Evolutionary conservation across 139 green algal species (phyloP).

Genomic region (Chlamydomonas sphaeroides): DNA sequence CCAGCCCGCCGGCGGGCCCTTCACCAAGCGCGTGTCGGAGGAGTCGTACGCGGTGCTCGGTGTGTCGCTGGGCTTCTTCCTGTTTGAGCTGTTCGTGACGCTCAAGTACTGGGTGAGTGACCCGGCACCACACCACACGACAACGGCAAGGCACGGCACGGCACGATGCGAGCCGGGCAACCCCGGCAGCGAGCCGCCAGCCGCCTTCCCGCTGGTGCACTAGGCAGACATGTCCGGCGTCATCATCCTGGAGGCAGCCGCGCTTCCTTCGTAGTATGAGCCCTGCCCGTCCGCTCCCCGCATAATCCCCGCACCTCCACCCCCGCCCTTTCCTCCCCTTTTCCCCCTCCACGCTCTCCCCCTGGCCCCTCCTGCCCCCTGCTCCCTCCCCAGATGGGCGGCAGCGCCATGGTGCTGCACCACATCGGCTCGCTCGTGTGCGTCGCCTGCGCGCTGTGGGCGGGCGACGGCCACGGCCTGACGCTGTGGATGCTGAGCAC

Average conservation of each 20-base stretch:
- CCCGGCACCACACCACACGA: too few relatives aligned
- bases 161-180: too few relatives aligned
- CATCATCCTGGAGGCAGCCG: too few relatives aligned
- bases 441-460: constrained; percentile 17
- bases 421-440: constrained; percentile 41
- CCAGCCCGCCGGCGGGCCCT: neutral
- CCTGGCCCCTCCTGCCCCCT: too few relatives aligned
- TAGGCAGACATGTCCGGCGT: too few relatives aligned
- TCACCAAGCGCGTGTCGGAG: constrained; percentile 3
- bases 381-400: constrained; percentile 50
- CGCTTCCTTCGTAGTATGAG: too few relatives aligned
- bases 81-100: constrained; percentile 40
- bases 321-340: too few relatives aligned
- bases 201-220: too few relatives aligned
- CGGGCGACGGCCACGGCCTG: constrained; percentile 43
- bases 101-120: constrained; percentile 58
- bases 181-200: too few relatives aligned
- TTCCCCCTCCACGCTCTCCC: too few relatives aligned
- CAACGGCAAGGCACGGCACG: too few relatives aligned
- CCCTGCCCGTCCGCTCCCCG: too few relatives aligned
- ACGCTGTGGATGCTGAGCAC: constrained; percentile 58
- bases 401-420: constrained; percentile 49
- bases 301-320: neutral
- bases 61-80: constrained; percentile 51
- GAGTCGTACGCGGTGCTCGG: constrained; percentile 39